Evolutionary conservation across 305 asterid species (phyloP).

Genomic region (Ajuga reptans): DNA sequence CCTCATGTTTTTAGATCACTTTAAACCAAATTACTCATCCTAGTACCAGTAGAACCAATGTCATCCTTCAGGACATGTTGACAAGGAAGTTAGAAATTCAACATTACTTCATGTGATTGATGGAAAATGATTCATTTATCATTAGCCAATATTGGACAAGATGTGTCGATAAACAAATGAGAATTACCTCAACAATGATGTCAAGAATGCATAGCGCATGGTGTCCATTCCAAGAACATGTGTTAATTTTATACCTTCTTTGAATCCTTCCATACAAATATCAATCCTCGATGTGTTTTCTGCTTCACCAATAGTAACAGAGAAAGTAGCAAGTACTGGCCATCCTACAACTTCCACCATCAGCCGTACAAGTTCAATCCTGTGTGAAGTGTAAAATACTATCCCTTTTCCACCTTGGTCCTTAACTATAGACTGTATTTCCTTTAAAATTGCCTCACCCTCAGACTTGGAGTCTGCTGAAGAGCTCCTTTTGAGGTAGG

Average conservation of each 20-base stretch:
- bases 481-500: conserved; percentile 67
- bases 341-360: conserved; percentile 96
- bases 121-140: conserved; percentile 13
- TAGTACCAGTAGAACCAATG: neutral
- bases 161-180: conserved; percentile 15
- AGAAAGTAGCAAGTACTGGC: conserved; percentile 95
- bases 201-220: conserved; percentile 90
- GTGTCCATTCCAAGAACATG: conserved; percentile 91
- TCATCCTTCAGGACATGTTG: neutral
- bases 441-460: conserved; percentile 62
- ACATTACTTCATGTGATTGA: neutral
- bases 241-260: conserved; percentile 80
- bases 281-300: conserved; percentile 67
- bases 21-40: neutral
- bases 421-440: conserved; percentile 67
- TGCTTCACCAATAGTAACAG: conserved; percentile 93
- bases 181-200: conserved; percentile 81
- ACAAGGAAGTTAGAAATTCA: neutral
- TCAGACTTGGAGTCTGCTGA: conserved; percentile 55
- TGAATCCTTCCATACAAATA: conserved; percentile 97
- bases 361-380: conserved; percentile 75
- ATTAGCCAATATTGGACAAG: conserved; percentile 1
- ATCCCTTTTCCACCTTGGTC: conserved; percentile 65
- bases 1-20: neutral
- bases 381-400: conserved; percentile 69